These are phyloP conservation scores for Aspergillus alliaceus DNA, from an alignment of 2,329 filamentous ascomycete genomes.

Conservation along the genomic window DNA sequence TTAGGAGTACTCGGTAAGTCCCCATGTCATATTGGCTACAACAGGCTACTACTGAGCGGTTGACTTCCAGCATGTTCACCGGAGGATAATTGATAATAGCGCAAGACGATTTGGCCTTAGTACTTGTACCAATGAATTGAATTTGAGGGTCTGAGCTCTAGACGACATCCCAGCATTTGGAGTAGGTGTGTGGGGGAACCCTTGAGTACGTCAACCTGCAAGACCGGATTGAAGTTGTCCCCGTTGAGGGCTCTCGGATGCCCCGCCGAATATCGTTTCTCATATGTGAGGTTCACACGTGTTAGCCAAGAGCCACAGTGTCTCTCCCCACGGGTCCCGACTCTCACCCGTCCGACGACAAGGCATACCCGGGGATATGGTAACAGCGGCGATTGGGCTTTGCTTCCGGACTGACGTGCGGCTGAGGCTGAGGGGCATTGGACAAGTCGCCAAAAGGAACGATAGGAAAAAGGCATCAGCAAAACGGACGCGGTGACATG, in stretches of 20 bases:
- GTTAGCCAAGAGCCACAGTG: neutral
- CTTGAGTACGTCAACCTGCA: no score
- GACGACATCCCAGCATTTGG: neutral
- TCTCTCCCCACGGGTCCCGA: neutral
- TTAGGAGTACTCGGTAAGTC: no score
- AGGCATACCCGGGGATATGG: slow-evolving; percentile 6
- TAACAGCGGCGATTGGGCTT: slow-evolving; percentile 9
- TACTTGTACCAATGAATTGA: neutral
- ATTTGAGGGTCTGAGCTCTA: neutral
- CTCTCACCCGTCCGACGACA: neutral
- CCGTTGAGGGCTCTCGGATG: neutral
- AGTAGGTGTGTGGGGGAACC: neutral
- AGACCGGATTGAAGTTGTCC: neutral
- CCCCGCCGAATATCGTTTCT: neutral
- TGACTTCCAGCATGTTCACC: no score
- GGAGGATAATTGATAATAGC: neutral
- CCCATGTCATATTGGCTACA: no score
- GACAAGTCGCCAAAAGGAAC: neutral
- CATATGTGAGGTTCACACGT: neutral
- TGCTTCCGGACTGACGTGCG: neutral
- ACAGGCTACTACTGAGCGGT: no score
- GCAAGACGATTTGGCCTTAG: neutral
- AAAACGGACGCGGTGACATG: slow-evolving; percentile 2
- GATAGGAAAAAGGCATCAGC: neutral
- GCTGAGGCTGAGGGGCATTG: neutral